These are phyloP conservation scores for Davidsoniella eucalypti DNA, from an alignment of 2,329 filamentous ascomycete species.

Conservation along the genomic window DNA sequence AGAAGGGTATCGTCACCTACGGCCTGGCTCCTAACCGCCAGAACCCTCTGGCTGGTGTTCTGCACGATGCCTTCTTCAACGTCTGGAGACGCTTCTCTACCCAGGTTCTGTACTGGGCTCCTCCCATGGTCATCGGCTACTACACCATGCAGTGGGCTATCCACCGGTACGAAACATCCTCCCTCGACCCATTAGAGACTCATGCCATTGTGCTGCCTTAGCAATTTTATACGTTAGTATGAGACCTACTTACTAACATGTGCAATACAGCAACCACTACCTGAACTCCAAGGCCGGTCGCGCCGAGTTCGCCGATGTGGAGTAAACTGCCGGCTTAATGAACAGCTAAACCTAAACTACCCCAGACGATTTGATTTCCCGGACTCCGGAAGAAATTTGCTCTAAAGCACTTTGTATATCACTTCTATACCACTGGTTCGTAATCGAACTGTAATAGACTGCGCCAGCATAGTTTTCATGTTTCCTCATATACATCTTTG, in stretches of 20 bases:
- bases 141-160: slow-evolving; percentile 78
- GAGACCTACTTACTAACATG: neutral
- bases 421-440: slow-evolving; percentile 10
- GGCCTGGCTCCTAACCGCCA: slow-evolving; percentile 75
- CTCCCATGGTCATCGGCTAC: slow-evolving; percentile 66
- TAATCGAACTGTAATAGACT: slow-evolving; percentile 9
- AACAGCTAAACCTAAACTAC: neutral
- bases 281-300: slow-evolving; percentile 65
- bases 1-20: slow-evolving; percentile 54
- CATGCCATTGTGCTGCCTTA: neutral
- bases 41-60: slow-evolving; percentile 63
- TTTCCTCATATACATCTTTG: neutral
- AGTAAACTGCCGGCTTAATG: slow-evolving; percentile 15
- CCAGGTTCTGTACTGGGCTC: slow-evolving; percentile 80
- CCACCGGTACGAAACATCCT: slow-evolving; percentile 51
- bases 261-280: slow-evolving; percentile 50
- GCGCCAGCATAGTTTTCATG: slow-evolving; percentile 2
- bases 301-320: slow-evolving; percentile 28
- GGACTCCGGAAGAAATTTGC: neutral
- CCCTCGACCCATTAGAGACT: neutral
- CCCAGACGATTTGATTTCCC: neutral
- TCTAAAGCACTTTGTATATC: slow-evolving; percentile 12
- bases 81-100: slow-evolving; percentile 68
- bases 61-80: slow-evolving; percentile 85
- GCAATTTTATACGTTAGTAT: neutral